A percentile compares a stretch with the other conserved stretches of the same genome.
These are phyloP conservation scores for Marasmius oreades DNA, from an alignment of 1,284 basidiomycete species.

Conservation along the genomic window DNA sequence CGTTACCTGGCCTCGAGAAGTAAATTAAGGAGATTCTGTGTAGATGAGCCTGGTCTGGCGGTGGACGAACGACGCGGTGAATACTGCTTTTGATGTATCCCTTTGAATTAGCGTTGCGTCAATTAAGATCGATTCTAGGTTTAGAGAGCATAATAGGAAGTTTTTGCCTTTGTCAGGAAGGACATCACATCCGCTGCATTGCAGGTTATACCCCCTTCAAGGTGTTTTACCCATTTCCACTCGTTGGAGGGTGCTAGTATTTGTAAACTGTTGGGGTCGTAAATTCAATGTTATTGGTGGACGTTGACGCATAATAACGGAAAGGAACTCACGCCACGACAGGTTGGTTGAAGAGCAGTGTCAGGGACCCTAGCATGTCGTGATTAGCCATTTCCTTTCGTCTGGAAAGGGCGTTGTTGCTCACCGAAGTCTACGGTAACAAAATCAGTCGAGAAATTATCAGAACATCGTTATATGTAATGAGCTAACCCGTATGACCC, in stretches of 20 bases:
- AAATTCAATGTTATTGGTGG: too few species aligned
- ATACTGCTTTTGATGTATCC: constrained; percentile 40
- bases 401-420: background rate
- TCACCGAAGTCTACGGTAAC: background rate
- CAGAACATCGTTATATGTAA: background rate
- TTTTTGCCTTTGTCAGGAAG: constrained; percentile 19
- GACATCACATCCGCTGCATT: constrained; percentile 18
- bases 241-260: background rate
- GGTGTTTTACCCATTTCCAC: constrained; percentile 1
- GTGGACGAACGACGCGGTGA: constrained; percentile 48
- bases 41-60: constrained; percentile 37
- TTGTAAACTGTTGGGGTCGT: background rate
- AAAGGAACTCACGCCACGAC: background rate
- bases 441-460: background rate
- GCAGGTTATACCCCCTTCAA: background rate
- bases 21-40: constrained; percentile 23
- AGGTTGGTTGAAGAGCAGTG: background rate
- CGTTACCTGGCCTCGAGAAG: constrained; percentile 22
- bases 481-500: background rate
- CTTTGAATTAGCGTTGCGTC: constrained; percentile 1
- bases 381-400: background rate
- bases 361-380: background rate
- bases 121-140: background rate
- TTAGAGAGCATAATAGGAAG: background rate
- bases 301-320: background rate